Percentiles rank a stretch among this genome's conserved stretches.
These are phyloP conservation scores for Viridothelium virens DNA, from an alignment of 495 filamentous ascomycete genomes.

Conservation along the genomic window DNA sequence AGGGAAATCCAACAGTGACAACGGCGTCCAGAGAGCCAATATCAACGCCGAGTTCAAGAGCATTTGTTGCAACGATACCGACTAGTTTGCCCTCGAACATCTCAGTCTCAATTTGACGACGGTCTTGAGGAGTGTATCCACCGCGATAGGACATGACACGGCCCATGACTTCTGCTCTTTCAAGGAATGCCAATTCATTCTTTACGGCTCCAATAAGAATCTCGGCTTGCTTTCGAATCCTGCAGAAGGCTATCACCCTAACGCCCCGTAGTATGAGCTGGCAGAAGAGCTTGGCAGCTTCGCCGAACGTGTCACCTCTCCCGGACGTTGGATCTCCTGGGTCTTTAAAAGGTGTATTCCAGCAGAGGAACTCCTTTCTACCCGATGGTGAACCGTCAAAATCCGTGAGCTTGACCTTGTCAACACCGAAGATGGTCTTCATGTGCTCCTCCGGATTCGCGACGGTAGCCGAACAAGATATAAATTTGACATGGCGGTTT, in stretches of 20 bases:
- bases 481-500: constrained; percentile 81
- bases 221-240: constrained; percentile 82
- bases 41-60: constrained; percentile 88
- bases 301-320: constrained; percentile 69
- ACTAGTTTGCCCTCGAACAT: constrained; percentile 96
- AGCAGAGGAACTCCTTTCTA: constrained; percentile 91
- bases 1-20: constrained; percentile 88
- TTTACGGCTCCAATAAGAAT: constrained; percentile 72
- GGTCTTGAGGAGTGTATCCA: constrained; percentile 91
- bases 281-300: constrained; percentile 83
- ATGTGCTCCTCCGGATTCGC: constrained; percentile 92
- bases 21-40: constrained; percentile 94
- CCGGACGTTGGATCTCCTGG: constrained; percentile 79
- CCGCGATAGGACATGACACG: constrained; percentile 94
- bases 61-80: constrained; percentile 89
- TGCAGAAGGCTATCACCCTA: constrained; percentile 87
- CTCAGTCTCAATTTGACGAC: constrained; percentile 81
- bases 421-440: constrained; percentile 83
- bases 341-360: constrained; percentile 96
- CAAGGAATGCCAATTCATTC: constrained; percentile 62
- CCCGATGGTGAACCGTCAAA: constrained; percentile 92
- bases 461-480: constrained; percentile 95
- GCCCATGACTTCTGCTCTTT: constrained; percentile 61
- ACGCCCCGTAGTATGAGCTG: constrained; percentile 84
- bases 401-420: constrained; percentile 68